Conservation (phyloP, 768 basidiomycete species). For the Mycena amicta region DNA sequence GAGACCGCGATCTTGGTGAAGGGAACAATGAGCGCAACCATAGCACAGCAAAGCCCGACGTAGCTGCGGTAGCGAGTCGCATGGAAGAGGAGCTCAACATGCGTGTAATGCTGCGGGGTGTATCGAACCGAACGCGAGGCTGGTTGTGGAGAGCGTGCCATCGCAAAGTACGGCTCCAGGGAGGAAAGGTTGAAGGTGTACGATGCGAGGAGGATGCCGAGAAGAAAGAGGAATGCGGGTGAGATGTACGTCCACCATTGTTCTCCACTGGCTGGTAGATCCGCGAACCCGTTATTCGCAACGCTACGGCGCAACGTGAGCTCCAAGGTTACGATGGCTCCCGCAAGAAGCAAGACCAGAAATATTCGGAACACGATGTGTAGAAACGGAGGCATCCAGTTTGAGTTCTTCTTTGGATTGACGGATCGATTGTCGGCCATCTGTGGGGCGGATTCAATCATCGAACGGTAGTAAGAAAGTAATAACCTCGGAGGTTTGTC, state of each 20-base stretch:
- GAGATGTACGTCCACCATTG: constrained; percentile 4
- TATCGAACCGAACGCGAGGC: constrained; percentile 6
- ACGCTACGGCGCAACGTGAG: neutral
- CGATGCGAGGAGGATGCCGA: constrained; percentile 1
- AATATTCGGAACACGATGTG: neutral
- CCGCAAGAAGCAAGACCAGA: neutral
- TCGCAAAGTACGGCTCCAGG: constrained; percentile 8
- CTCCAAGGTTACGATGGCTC: constrained; percentile 1
- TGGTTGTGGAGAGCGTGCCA: neutral
- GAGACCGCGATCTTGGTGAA: constrained; percentile 14
- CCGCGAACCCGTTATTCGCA: neutral
- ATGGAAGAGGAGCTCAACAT: neutral
- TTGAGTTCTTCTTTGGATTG: too few species aligned
- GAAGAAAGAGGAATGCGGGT: constrained; percentile 10
- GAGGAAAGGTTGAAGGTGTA: constrained; percentile 10
- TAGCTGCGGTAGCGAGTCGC: constrained; percentile 3
- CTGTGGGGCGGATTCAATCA: neutral
- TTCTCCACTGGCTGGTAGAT: neutral
- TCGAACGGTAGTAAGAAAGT: neutral
- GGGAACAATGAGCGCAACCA: constrained; percentile 2
- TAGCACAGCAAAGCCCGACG: constrained; percentile 4
- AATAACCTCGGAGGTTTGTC: neutral
- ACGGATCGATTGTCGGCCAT: too few species aligned
- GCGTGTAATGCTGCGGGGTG: neutral
- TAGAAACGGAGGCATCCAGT: constrained; percentile 4